Evolutionary conservation across 805 yeast species (phyloP).

Genomic region (Komagataella ulmi): DNA sequence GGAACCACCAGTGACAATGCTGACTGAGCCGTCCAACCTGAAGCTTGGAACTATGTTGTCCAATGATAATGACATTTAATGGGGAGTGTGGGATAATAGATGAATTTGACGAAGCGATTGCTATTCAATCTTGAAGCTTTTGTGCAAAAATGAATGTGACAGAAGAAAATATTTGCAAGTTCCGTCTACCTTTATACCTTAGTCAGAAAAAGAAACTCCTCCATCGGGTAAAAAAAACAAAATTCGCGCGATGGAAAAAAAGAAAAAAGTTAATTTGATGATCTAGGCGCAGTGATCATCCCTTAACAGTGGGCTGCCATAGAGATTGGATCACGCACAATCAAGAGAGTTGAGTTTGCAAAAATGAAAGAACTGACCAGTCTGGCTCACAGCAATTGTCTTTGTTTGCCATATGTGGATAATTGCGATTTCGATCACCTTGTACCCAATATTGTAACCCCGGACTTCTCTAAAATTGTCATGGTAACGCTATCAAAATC

Average conservation of each 20-base stretch:
- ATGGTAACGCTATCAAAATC: background rate
- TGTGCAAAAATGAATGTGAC: no score
- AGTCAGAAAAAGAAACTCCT: background rate
- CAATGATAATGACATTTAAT: background rate
- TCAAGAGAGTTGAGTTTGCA: background rate
- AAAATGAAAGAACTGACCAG: no score
- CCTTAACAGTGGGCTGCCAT: background rate
- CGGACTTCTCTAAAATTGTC: background rate
- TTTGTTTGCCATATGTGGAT: background rate
- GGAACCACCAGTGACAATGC: conserved; percentile 70
- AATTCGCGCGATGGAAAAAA: background rate
- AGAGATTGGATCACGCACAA: background rate
- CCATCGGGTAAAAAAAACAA: background rate
- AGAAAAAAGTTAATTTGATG: background rate
- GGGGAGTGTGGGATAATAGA: background rate
- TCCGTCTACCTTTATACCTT: background rate
- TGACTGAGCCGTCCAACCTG: conserved; percentile 58
- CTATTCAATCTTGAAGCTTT: background rate
- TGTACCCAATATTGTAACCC: background rate
- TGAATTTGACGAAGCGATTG: background rate
- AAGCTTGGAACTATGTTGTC: conserved; percentile 38
- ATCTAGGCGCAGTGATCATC: background rate
- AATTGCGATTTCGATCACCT: background rate
- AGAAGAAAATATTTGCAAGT: background rate
- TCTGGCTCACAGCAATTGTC: no score